These are phyloP conservation scores for Trypanosoma boissoni DNA, from an alignment of 208 protist species.

Conservation along the genomic window DNA sequence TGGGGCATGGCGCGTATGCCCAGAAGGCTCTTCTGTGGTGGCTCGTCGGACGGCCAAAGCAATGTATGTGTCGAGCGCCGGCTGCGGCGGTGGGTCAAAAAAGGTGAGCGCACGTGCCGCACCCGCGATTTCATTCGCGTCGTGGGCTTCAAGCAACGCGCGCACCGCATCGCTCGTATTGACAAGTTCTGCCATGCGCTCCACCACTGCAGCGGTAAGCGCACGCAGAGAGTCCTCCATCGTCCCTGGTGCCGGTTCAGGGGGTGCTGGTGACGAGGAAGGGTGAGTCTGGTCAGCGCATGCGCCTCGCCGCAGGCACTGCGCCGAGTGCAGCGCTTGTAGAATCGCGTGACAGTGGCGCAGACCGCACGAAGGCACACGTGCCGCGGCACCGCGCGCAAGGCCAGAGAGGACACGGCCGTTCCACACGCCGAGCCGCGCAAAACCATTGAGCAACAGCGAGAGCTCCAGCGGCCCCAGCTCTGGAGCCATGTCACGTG, in stretches of 20 bases:
- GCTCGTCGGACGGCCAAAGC: slow-evolving; percentile 28
- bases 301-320: slow-evolving; percentile 41
- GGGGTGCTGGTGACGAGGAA: slow-evolving; percentile 12
- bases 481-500: slow-evolving; percentile 32
- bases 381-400: slow-evolving; percentile 32
- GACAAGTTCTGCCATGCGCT: slow-evolving; percentile 52
- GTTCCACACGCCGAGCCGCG: slow-evolving; percentile 72
- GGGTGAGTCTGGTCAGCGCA: too few relatives aligned
- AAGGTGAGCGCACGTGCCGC: slow-evolving; percentile 44
- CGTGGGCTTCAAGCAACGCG: slow-evolving; percentile 27
- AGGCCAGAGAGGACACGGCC: slow-evolving; percentile 48
- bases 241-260: neutral
- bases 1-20: neutral
- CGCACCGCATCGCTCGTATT: slow-evolving; percentile 22
- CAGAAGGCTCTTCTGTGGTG: neutral
- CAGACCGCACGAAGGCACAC: slow-evolving; percentile 36
- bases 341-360: slow-evolving; percentile 66
- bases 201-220: slow-evolving; percentile 38
- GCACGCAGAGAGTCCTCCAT: slow-evolving; percentile 13
- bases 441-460: slow-evolving; percentile 56
- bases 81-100: slow-evolving; percentile 64
- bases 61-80: slow-evolving; percentile 66
- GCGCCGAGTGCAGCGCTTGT: slow-evolving; percentile 53
- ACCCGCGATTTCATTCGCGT: slow-evolving; percentile 40
- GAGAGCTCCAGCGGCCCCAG: slow-evolving; percentile 77